Evolutionary conservation across 1,284 basidiomycete species (phyloP).

Genomic region (Afroboletus lepidellus): DNA sequence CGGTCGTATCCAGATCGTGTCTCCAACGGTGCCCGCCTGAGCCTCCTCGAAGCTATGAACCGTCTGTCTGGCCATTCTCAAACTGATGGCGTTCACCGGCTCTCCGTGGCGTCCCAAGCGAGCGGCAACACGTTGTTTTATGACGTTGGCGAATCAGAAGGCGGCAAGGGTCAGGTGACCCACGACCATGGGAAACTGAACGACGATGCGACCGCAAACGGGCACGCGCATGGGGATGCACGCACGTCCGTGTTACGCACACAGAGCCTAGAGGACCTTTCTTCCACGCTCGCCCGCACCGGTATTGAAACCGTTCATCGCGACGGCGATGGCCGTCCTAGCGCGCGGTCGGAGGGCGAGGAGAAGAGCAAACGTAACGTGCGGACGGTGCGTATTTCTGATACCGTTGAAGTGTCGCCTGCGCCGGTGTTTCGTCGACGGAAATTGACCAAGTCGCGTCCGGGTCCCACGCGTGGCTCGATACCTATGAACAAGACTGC

Average conservation of each 20-base stretch:
- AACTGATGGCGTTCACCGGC: conserved; percentile 12
- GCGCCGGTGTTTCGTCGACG: conserved; percentile 17
- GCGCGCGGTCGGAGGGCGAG: background rate
- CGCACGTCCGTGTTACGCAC: conserved; percentile 13
- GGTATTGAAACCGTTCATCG: conserved; percentile 13
- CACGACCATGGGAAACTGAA: background rate
- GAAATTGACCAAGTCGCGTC: conserved; percentile 28
- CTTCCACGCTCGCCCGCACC: conserved; percentile 19
- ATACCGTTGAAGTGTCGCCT: conserved; percentile 24
- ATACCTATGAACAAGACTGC: background rate
- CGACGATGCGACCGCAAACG: background rate
- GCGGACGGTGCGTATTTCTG: conserved; percentile 27
- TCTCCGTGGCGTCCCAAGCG: conserved; percentile 24
- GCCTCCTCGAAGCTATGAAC: conserved; percentile 33
- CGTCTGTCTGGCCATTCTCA: conserved; percentile 20
- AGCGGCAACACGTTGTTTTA: conserved; percentile 31
- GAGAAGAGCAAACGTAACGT: conserved; percentile 20
- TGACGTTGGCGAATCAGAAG: conserved; percentile 18
- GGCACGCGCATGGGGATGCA: background rate
- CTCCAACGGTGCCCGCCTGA: conserved; percentile 22
- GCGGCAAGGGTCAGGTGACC: background rate
- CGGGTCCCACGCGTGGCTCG: background rate
- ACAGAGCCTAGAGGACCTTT: conserved; percentile 28
- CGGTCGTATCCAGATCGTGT: conserved; percentile 31
- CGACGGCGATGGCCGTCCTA: background rate